These are phyloP conservation scores for Talaromyces sp. DNA, from an alignment of 2,329 filamentous ascomycete genomes.

Conservation along the genomic window DNA sequence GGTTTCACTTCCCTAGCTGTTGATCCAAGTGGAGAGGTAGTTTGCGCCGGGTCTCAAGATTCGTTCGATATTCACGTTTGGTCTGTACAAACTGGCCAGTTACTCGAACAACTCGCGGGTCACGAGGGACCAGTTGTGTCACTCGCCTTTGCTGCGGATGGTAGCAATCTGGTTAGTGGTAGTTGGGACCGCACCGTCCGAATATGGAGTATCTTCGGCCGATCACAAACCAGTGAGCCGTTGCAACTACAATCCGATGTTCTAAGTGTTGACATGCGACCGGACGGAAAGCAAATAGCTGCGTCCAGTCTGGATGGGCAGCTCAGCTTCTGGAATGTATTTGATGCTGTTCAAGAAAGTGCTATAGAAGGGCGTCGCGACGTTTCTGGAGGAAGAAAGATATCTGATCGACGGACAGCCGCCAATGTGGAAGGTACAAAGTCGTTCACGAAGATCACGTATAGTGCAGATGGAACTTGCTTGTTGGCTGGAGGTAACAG, in stretches of 20 bases:
- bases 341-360: constrained; percentile 79
- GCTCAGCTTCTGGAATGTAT: constrained; percentile 89
- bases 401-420: constrained; percentile 82
- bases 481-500: constrained; percentile 89
- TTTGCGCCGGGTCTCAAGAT: constrained; percentile 90
- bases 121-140: constrained; percentile 92
- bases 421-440: constrained; percentile 90
- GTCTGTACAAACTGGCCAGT: constrained; percentile 95
- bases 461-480: constrained; percentile 89
- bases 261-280: constrained; percentile 77
- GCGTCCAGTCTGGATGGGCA: constrained; percentile 92
- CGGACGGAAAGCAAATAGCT: constrained; percentile 86
- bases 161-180: constrained; percentile 77
- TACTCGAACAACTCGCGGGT: constrained; percentile 84
- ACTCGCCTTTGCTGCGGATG: constrained; percentile 83
- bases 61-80: constrained; percentile 98
- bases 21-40: constrained; percentile 94
- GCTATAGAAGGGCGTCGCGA: constrained; percentile 88
- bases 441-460: constrained; percentile 80
- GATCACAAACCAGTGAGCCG: constrained; percentile 92
- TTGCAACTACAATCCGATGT: constrained; percentile 90
- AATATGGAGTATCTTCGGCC: constrained; percentile 91
- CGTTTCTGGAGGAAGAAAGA: constrained; percentile 84
- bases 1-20: constrained; percentile 93
- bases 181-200: constrained; percentile 96